A percentile compares a stretch with the other conserved stretches of the same genome.
Evolutionary conservation across 306 rosid genomes (phyloP).

Genomic region (Begonia peltatifolia): DNA sequence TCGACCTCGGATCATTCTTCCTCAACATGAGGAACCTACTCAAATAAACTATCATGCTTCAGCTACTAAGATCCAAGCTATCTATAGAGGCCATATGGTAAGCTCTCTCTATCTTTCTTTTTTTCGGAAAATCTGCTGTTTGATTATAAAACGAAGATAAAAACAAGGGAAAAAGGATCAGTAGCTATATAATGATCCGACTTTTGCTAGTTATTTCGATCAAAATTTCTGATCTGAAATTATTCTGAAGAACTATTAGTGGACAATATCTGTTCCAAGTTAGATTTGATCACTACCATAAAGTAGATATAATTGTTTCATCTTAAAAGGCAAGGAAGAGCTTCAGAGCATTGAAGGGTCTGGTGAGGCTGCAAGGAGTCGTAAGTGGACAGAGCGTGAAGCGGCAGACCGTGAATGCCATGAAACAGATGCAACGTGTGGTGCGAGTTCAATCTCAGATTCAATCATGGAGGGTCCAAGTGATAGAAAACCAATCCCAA

Average conservation of each 20-base stretch:
- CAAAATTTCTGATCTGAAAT: too few species aligned
- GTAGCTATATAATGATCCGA: too few species aligned
- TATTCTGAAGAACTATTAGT: too few species aligned
- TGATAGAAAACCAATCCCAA: conserved; percentile 76
- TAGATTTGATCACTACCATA: too few species aligned
- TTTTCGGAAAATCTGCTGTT: too few species aligned
- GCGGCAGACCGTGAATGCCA: conserved; percentile 86
- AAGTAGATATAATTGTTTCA: not conserved
- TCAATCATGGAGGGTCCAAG: conserved; percentile 83
- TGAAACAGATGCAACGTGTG: conserved; percentile 91
- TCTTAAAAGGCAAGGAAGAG: conserved; percentile 72
- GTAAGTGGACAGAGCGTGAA: conserved; percentile 93
- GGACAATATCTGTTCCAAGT: too few species aligned
- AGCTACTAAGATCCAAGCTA: conserved; percentile 82
- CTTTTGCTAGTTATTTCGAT: too few species aligned
- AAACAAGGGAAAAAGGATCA: too few species aligned
- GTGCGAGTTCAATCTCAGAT: conserved; percentile 94
- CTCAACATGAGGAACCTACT: conserved; percentile 29
- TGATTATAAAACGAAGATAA: conserved; percentile 3
- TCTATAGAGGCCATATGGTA: conserved; percentile 80
- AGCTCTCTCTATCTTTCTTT: conserved; percentile 7
- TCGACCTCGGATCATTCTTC: conserved; percentile 4
- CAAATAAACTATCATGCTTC: conserved; percentile 61
- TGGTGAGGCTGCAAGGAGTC: conserved; percentile 97
- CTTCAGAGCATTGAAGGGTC: conserved; percentile 83